Base-by-base conservation (phyloP, 2,329 filamentous ascomycete species). In the Aspergillus udagawae region DNA sequence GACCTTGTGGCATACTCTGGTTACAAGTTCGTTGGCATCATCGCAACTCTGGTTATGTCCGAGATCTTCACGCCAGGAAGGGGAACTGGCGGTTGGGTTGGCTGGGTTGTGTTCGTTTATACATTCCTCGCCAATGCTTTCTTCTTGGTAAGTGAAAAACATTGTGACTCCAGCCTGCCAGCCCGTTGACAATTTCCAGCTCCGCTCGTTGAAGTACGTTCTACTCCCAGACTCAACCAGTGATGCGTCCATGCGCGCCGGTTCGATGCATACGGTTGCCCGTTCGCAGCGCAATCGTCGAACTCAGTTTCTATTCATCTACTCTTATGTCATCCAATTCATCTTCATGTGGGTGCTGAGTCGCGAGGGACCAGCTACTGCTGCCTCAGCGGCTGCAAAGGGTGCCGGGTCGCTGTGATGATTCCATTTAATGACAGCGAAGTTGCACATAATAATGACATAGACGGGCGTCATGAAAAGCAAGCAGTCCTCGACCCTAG, bases 1-100 rank as follows among this genome's bases (percentile, higher is more conserved):
- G 94, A 99, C 68, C 78, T 99, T 52, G 88, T 99, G 54, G 95
- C 95, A 4, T 99, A 99, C 77, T 93, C 90, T 2, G 95, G 95
- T 21, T 99, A 99, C 79, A 99, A 99, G 75, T 99, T 99, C 70
- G 93, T 99, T 28, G 94, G 93, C 32, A 92, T 97, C 65, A 99
- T 99, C 60, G 83, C 90, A 51, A 97, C 92, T 0, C 86, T 97
- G 60, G 83, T 89, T 12, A 78, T 93, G 20, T 87, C 90, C 17
- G 90, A 95, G 74, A 82, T 91, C 17, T 76, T 90, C 63, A 95
- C 88, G 56, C 86, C 86, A 12, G 89, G 92, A 48, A 85, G 87
- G 67, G 90, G 93, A 23, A 94, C 91, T 2, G 89, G 92, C 51
- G 89, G 91, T 54, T 95, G 90, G 90, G 80, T 92, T 53, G 90